These are phyloP conservation scores for Meyerozyma carpophila DNA, from an alignment of 1,139 yeast species.

Conservation along the genomic window DNA sequence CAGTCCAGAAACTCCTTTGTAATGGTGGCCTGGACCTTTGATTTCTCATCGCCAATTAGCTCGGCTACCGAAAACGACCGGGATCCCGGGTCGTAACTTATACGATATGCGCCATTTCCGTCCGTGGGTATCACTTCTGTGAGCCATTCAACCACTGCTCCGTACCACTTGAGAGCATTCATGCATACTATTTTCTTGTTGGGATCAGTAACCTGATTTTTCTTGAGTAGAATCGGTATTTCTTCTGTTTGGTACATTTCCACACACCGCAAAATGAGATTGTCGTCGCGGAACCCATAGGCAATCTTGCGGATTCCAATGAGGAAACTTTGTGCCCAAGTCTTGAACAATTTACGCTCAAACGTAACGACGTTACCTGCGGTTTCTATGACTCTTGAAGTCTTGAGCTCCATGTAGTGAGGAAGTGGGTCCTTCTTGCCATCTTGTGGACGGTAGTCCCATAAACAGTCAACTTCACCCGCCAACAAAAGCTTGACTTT, in stretches of 20 bases:
- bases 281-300: slow-evolving; percentile 83
- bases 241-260: slow-evolving; percentile 78
- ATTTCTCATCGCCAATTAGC: slow-evolving; percentile 21
- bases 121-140: slow-evolving; percentile 44
- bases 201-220: slow-evolving; percentile 26
- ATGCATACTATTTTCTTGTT: slow-evolving; percentile 53
- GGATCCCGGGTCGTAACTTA: slow-evolving; percentile 31
- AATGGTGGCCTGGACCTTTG: slow-evolving; percentile 32
- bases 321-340: slow-evolving; percentile 94
- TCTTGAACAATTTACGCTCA: slow-evolving; percentile 65
- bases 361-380: slow-evolving; percentile 53
- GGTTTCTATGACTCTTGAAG: slow-evolving; percentile 50
- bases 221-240: slow-evolving; percentile 58
- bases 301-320: slow-evolving; percentile 74
- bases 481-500: slow-evolving; percentile 63
- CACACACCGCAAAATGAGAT: slow-evolving; percentile 53
- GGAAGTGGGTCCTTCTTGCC: slow-evolving; percentile 43
- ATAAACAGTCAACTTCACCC: slow-evolving; percentile 89
- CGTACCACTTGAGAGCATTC: slow-evolving; percentile 79
- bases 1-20: slow-evolving; percentile 55
- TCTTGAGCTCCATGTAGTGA: slow-evolving; percentile 85
- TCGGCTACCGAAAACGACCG: slow-evolving; percentile 26
- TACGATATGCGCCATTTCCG: slow-evolving; percentile 25
- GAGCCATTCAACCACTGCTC: slow-evolving; percentile 79
- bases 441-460: slow-evolving; percentile 66